Base-by-base conservation (phyloP, 73 alveolate species). In the Uronychia setigera region DNA sequence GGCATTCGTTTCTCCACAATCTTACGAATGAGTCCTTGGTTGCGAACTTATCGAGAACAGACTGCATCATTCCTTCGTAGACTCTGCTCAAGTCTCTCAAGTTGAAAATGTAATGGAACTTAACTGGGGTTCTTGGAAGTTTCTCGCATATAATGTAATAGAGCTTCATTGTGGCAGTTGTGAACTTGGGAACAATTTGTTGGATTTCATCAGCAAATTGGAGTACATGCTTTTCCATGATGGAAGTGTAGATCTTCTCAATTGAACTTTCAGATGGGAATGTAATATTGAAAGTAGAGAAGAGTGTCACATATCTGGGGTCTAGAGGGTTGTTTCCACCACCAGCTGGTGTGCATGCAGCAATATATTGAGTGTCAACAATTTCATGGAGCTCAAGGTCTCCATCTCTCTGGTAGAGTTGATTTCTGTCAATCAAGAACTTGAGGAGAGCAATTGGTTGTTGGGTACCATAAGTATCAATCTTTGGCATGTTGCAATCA, bases 261-360 rank as follows among this genome's bases (percentile, higher is more conserved):
- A 97, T 94, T 1, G 99, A 97, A 74, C 93, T 97, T 81, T 89
- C 91, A 0, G 97, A 92, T 14, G 99, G 99, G 89, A 97, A 95
- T 26, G 97, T 83, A 74, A 97, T 88, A 86, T 96, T 93, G 82
- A 96, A 96, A 77, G 94, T 89, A 76, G 95, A 93, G 92, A 95
- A 98, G 85, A 98, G 96, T 27, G 99, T 89, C 85, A 98, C 92
- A 87, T 98, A 98, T 60, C 99, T 93, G 1, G 99, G 99, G 81
- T 98, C 99, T 13, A 98, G 94, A 34, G 97, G 93, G 92, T 97
- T 97, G 82, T 98, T 96, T 85, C 99, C 99, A 88, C 99, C 99
- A 67, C 99, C 99, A 33, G 99, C 99, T 1, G 99, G 99, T 31
- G 98, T 92, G 94, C 98, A 97, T 33, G 99, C 98, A 32, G 99